phyloP scores from a whole-genome alignment of 2,329 filamentous ascomycete species.

The Endoconidiophora laricicola region DNA sequence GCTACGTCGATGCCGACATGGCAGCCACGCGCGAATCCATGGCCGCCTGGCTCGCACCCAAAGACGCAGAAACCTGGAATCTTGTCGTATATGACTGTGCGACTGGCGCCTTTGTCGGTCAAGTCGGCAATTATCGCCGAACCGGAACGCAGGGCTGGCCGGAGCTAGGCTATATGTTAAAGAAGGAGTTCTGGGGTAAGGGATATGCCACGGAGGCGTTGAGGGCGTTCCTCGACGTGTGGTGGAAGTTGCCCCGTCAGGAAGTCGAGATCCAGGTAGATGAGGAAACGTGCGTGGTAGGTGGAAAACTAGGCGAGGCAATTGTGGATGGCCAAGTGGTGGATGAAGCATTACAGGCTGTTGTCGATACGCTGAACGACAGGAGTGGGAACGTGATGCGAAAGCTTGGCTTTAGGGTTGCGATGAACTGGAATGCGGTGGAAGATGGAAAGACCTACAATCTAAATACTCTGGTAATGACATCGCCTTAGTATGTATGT shows the following conservation, averaged over 20 bases:
- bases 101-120: constrained; percentile 34
- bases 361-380: constrained; percentile 32
- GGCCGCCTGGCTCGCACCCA: constrained; percentile 27
- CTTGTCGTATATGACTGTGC: constrained; percentile 32
- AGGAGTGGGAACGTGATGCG: constrained; percentile 38
- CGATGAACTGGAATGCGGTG: constrained; percentile 23
- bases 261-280: constrained; percentile 29
- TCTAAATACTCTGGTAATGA: constrained; percentile 4
- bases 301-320: neutral
- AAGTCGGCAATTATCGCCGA: constrained; percentile 27
- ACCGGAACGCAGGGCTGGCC: constrained; percentile 33
- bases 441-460: constrained; percentile 14
- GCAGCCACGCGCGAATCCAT: constrained; percentile 28
- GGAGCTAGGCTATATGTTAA: constrained; percentile 41
- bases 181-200: constrained; percentile 34
- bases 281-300: constrained; percentile 19
- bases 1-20: constrained; percentile 26
- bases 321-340: constrained; percentile 17
- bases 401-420: constrained; percentile 37
- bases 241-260: constrained; percentile 32
- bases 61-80: constrained; percentile 37
- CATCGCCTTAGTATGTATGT: neutral
- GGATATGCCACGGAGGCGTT: constrained; percentile 43
- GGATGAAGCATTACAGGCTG: constrained; percentile 28
- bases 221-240: constrained; percentile 27